These are phyloP conservation scores for Tolypocladium capitatum DNA, from an alignment of 2,329 filamentous ascomycete species.

Conservation along the genomic window DNA sequence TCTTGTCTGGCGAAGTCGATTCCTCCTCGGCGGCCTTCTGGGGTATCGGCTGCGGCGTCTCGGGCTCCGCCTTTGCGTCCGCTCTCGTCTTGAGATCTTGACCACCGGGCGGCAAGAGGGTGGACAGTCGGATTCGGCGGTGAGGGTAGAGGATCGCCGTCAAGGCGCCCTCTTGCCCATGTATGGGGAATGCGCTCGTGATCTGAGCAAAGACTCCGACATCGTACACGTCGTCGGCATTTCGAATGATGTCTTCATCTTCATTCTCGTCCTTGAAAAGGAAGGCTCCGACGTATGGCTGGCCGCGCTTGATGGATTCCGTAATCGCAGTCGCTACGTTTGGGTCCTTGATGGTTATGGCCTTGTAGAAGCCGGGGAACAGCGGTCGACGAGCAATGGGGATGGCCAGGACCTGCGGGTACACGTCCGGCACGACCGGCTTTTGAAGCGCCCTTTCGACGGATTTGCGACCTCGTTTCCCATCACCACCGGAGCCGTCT, in stretches of 20 bases:
- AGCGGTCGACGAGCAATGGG: slow-evolving; percentile 87
- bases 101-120: slow-evolving; percentile 57
- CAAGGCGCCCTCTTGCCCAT: slow-evolving; percentile 70
- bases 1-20: slow-evolving; percentile 44
- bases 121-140: slow-evolving; percentile 80
- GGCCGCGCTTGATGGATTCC: slow-evolving; percentile 91
- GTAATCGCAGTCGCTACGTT: slow-evolving; percentile 85
- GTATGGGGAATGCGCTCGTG: slow-evolving; percentile 86
- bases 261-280: slow-evolving; percentile 92
- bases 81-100: slow-evolving; percentile 38
- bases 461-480: slow-evolving; percentile 60
- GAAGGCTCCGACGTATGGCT: slow-evolving; percentile 95
- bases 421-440: slow-evolving; percentile 81
- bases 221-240: slow-evolving; percentile 81
- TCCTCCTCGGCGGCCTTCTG: slow-evolving; percentile 40
- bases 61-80: slow-evolving; percentile 33
- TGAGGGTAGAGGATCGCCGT: slow-evolving; percentile 95
- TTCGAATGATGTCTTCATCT: slow-evolving; percentile 88
- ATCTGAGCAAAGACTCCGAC: slow-evolving; percentile 96
- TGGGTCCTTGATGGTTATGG: slow-evolving; percentile 88
- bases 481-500: slow-evolving; percentile 44
- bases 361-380: slow-evolving; percentile 98
- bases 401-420: slow-evolving; percentile 94
- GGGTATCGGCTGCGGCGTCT: slow-evolving; percentile 46
- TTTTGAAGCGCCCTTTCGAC: slow-evolving; percentile 71